Evolutionary conservation across 2,329 filamentous ascomycete genomes (phyloP).

Genomic region (Colletotrichum echinochloae): DNA sequence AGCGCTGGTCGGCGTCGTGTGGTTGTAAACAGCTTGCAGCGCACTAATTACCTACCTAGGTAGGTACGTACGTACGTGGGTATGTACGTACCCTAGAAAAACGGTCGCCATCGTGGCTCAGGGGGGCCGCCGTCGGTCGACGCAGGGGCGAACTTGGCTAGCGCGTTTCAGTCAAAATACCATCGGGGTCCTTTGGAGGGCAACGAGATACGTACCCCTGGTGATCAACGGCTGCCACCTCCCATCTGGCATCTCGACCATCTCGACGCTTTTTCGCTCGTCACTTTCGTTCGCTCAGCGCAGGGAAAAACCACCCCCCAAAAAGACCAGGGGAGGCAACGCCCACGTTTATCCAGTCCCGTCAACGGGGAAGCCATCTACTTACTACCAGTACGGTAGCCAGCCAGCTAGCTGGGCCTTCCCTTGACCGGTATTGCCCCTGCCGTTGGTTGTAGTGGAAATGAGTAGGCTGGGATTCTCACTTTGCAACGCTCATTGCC

Average conservation of each 20-base stretch:
- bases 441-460: slow-evolving; percentile 5
- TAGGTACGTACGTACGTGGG: too few species aligned
- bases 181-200: neutral
- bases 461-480: slow-evolving; percentile 1
- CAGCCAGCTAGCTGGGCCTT: neutral
- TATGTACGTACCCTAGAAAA: neutral
- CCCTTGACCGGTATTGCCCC: neutral
- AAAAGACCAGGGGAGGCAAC: neutral
- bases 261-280: neutral
- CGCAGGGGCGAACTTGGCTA: slow-evolving; percentile 26
- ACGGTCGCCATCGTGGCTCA: slow-evolving; percentile 21
- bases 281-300: neutral
- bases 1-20: too few species aligned
- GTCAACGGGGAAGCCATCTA: slow-evolving; percentile 3
- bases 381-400: too few species aligned
- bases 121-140: slow-evolving; percentile 26
- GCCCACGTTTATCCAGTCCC: slow-evolving; percentile 15
- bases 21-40: too few species aligned
- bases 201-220: neutral
- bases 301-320: neutral
- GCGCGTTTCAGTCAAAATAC: neutral
- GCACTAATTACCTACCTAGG: too few species aligned
- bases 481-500: neutral
- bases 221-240: neutral
- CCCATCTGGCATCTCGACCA: neutral